Conservation (phyloP, 2,329 filamentous ascomycete species). For the Trichoderma afroharzianum region DNA sequence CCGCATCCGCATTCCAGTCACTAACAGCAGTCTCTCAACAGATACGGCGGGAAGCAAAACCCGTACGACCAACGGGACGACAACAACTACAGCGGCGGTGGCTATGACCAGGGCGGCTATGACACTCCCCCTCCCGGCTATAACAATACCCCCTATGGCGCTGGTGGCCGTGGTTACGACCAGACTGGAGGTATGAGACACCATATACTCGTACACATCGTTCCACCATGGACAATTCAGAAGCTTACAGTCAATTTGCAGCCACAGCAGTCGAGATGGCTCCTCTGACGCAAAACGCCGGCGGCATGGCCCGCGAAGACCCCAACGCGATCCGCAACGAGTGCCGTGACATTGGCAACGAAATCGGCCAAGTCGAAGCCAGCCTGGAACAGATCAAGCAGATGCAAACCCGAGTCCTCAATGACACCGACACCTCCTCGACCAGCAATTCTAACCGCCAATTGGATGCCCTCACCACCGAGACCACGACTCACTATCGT, state of each 20-base stretch:
- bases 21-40: conserved; percentile 35
- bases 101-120: conserved; percentile 21
- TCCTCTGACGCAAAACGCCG: conserved; percentile 53
- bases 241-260: conserved; percentile 18
- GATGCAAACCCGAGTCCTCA: conserved; percentile 68
- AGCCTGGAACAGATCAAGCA: conserved; percentile 69
- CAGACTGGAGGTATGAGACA: conserved; percentile 28
- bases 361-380: conserved; percentile 69
- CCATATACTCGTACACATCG: background rate
- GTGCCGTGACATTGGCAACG: conserved; percentile 74
- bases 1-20: conserved; percentile 16
- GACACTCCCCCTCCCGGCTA: conserved; percentile 13
- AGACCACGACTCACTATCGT: conserved; percentile 82
- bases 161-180: conserved; percentile 24
- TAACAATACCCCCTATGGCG: conserved; percentile 24
- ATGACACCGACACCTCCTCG: conserved; percentile 68
- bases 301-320: conserved; percentile 49
- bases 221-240: background rate
- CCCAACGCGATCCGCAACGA: conserved; percentile 80
- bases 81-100: conserved; percentile 27
- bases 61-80: conserved; percentile 57
- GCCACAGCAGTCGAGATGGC: conserved; percentile 67
- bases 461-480: conserved; percentile 68
- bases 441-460: conserved; percentile 63
- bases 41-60: conserved; percentile 54